A percentile compares a stretch with the other conserved stretches of the same genome.
Conservation (phyloP, 495 filamentous ascomycete species). For the Talaromyces liani region DNA sequence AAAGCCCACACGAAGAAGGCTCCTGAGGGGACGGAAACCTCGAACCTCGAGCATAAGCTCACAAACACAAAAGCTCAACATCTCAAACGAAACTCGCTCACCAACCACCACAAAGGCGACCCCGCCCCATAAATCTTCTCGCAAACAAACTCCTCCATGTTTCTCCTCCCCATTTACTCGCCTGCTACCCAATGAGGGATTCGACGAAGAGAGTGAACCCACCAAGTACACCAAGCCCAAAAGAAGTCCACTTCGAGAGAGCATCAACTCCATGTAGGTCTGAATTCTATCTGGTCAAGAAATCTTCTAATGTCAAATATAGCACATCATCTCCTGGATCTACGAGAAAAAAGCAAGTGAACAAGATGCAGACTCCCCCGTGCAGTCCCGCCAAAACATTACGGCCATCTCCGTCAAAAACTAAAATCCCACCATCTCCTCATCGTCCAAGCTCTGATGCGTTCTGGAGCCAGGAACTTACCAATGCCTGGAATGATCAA, state of each 20-base stretch:
- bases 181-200: neutral
- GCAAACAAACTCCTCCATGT: neutral
- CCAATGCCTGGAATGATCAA: slow-evolving; percentile 77
- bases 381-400: slow-evolving; percentile 33
- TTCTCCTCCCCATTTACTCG: neutral
- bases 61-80: slow-evolving; percentile 13
- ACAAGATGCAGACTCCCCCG: slow-evolving; percentile 32
- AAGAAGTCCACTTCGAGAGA: slow-evolving; percentile 6
- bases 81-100: slow-evolving; percentile 16
- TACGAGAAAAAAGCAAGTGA: slow-evolving; percentile 21
- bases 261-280: slow-evolving; percentile 10
- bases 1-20: slow-evolving; percentile 18
- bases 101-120: neutral
- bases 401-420: slow-evolving; percentile 47
- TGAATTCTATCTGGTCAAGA: neutral
- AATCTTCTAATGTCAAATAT: neutral
- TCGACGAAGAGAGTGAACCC: neutral
- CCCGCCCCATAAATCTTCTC: neutral
- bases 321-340: slow-evolving; percentile 27
- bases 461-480: slow-evolving; percentile 71
- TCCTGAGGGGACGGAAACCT: slow-evolving; percentile 27
- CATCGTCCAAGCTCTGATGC: slow-evolving; percentile 64
- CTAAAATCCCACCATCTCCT: slow-evolving; percentile 43
- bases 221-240: neutral
- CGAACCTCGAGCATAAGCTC: slow-evolving; percentile 14